phyloP scores from a whole-genome alignment of 2,329 filamentous ascomycete species.

The Drechslerella stenobrocha region DNA sequence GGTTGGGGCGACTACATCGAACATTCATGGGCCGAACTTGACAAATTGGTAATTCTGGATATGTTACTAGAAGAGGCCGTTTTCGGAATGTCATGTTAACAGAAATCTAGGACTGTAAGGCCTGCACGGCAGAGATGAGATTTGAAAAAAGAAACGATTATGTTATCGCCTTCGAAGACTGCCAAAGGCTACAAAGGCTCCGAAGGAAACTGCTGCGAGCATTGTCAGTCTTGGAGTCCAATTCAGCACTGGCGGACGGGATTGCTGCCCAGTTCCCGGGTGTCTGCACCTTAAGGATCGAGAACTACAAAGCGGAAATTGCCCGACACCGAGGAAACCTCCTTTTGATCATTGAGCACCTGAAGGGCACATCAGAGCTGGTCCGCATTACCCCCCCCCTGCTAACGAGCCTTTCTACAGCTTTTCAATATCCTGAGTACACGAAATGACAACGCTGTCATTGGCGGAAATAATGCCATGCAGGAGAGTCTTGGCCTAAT shows the following conservation, averaged over 20 bases:
- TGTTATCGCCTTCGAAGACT: slow-evolving; percentile 8
- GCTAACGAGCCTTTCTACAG: background rate
- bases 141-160: slow-evolving; percentile 16
- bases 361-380: slow-evolving; percentile 24
- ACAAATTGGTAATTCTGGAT: slow-evolving; percentile 5
- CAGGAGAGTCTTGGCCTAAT: slow-evolving; percentile 28
- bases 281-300: slow-evolving; percentile 7
- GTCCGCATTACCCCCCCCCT: background rate
- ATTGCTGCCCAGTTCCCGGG: slow-evolving; percentile 20
- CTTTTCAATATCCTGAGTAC: slow-evolving; percentile 29
- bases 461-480: slow-evolving; percentile 25
- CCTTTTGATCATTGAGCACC: slow-evolving; percentile 23
- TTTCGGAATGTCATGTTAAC: background rate
- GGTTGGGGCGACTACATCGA: slow-evolving; percentile 32
- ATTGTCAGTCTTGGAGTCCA: slow-evolving; percentile 23
- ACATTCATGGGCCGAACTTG: slow-evolving; percentile 19
- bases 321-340: slow-evolving; percentile 16
- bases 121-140: background rate
- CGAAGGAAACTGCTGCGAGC: slow-evolving; percentile 20
- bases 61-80: background rate
- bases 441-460: slow-evolving; percentile 17
- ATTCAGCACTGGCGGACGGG: slow-evolving; percentile 16
- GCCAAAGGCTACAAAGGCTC: slow-evolving; percentile 18
- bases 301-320: slow-evolving; percentile 28
- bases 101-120: slow-evolving; percentile 16